These are phyloP conservation scores for Paramecium sonneborni DNA, from an alignment of 73 alveolate species.

Conservation along the genomic window DNA sequence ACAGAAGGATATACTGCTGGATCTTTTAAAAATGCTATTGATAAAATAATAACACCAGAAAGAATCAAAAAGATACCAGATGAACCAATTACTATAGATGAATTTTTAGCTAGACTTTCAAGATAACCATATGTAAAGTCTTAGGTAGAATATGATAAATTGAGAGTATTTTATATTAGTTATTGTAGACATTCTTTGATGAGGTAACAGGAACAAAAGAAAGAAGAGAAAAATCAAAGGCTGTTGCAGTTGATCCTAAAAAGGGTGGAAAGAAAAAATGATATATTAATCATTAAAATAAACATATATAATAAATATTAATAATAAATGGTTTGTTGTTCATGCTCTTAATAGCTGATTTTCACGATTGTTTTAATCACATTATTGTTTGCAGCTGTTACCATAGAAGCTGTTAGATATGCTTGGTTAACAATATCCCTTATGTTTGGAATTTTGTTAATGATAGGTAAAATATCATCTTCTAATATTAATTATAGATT, in stretches of 20 bases:
- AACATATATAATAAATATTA: not conserved
- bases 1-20: constrained; percentile 88
- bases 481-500: not conserved
- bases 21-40: constrained; percentile 73
- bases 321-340: not conserved
- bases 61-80: constrained; percentile 72
- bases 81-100: constrained; percentile 75
- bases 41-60: constrained; percentile 77
- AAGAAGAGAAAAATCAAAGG: constrained; percentile 78
- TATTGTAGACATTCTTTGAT: constrained; percentile 70
- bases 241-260: constrained; percentile 66
- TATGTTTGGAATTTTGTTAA: not conserved
- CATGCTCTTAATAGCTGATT: constrained; percentile 7
- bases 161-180: constrained; percentile 9
- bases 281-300: not conserved
- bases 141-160: constrained; percentile 72
- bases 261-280: constrained; percentile 65
- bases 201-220: constrained; percentile 77
- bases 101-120: constrained; percentile 82
- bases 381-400: constrained; percentile 26
- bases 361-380: not conserved
- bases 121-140: constrained; percentile 70
- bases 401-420: not conserved
- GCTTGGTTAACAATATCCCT: constrained; percentile 45
- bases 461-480: constrained; percentile 5